Evolutionary conservation across 306 rosid genomes (phyloP).

Genomic region (Cotoneaster glaucophyllus): DNA sequence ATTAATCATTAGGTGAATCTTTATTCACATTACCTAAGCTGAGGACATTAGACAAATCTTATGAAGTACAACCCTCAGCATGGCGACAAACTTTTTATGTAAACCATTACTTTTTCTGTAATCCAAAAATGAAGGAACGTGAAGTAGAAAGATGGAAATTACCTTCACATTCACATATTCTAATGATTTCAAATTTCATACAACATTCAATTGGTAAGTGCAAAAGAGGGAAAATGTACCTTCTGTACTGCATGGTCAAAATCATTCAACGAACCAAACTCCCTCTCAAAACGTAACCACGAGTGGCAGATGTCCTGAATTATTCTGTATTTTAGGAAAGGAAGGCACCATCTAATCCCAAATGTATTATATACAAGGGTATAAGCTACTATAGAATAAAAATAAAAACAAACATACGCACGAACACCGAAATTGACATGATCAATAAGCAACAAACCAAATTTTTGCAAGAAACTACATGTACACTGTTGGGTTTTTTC

Average conservation of each 20-base stretch:
- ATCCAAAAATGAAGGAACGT: background rate
- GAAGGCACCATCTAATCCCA: slow-evolving; percentile 74
- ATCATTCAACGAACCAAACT: slow-evolving; percentile 74
- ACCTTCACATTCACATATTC: background rate
- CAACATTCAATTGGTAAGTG: background rate
- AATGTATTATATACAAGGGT: slow-evolving; percentile 25
- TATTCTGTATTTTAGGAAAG: slow-evolving; percentile 62
- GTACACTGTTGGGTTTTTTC: too few relatives aligned
- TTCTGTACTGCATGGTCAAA: slow-evolving; percentile 65
- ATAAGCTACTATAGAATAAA: background rate
- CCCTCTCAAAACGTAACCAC: slow-evolving; percentile 93
- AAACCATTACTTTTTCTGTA: background rate
- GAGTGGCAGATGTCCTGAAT: slow-evolving; percentile 93
- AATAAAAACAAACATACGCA: background rate
- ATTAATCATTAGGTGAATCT: background rate
- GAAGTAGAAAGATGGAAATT: background rate
- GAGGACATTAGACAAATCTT: background rate
- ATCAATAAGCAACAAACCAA: background rate
- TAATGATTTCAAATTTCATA: background rate
- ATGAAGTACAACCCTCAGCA: background rate
- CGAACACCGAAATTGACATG: background rate
- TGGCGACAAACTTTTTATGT: background rate
- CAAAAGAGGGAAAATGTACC: slow-evolving; percentile 22
- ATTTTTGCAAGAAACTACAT: background rate
- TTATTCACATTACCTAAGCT: background rate